Conservation (phyloP, 2,329 filamentous ascomycete genomes). For the Aspergillus sojae region DNA sequence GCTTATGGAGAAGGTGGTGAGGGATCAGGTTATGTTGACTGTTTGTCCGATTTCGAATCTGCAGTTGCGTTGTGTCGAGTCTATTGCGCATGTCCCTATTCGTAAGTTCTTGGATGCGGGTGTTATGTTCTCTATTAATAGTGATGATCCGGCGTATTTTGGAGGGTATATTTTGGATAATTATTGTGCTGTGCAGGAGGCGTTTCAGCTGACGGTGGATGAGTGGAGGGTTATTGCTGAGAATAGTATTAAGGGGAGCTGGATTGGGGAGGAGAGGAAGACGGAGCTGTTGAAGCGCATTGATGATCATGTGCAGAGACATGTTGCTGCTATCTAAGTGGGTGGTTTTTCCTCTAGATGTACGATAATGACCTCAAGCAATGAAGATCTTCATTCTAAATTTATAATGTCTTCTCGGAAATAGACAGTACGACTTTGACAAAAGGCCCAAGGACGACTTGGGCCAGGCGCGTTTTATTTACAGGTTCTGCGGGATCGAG, state of each 20-base stretch:
- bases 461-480: no score
- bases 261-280: constrained; percentile 69
- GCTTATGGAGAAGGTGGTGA: constrained; percentile 62
- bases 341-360: neutral
- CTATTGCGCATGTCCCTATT: constrained; percentile 62
- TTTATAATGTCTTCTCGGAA: no score
- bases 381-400: no score
- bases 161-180: constrained; percentile 75
- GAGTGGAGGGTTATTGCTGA: constrained; percentile 69
- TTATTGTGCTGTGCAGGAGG: constrained; percentile 74
- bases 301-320: constrained; percentile 33
- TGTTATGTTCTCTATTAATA: constrained; percentile 72
- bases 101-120: constrained; percentile 64
- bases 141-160: constrained; percentile 76
- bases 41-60: constrained; percentile 77
- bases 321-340: constrained; percentile 15
- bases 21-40: constrained; percentile 63
- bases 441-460: no score
- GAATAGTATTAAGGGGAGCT: constrained; percentile 68
- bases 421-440: no score
- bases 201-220: constrained; percentile 62
- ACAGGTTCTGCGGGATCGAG: no score
- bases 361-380: neutral
- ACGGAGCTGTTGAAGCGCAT: constrained; percentile 51
- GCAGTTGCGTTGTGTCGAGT: constrained; percentile 57